Base-by-base conservation (phyloP, 768 basidiomycete genomes). In the Termitomyces sp. region DNA sequence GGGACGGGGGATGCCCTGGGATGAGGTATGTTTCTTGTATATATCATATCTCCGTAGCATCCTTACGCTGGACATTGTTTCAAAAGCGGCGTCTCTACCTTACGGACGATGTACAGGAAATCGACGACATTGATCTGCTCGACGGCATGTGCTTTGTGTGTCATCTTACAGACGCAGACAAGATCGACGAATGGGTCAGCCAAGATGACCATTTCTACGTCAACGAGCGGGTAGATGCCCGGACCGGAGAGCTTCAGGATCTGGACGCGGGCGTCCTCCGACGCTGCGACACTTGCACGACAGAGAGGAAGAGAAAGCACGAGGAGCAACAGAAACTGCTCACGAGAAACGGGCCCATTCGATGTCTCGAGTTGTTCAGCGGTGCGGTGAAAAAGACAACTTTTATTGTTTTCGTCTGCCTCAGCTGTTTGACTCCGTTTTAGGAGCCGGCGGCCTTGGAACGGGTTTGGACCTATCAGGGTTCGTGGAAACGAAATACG, bases 381-480 rank as follows among this genome's bases (percentile, higher is more conserved):
- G 89, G 87, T 87, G 64, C 54, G 71, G 61, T 32, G 44, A 54
- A 59, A 26, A 24, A 18, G 45, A 16, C 40, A 20, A n/a, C 9
- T 41, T 41, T 5, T 9, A 4, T 49, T 58, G 2, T 18, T 43
- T 47, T 46, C 30, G 22, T 51, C 16, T 24, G 49, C 36, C 36
- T 11, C 35, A 5, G 52, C 57, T 47, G 16, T 36, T 38, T 22
- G 40, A 41, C 51, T 35, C 20, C 44, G 28, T 1, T 46, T 20
- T 57, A 90, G 88, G 88, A 67, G 89, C 87, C 38, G 89, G 89
- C 52, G 89, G 89, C 3, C 76, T 92, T 6, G 85, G 87, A 3
- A 79, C 83, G 36, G 89, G 90, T 1, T 71, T 91, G 57, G 76
- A 83, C 49, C 64, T 84, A 61, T 84, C 86, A 6, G 77, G 78